Conservation (phyloP, 2,329 filamentous ascomycete species). For the Paraphaeosphaeria sporulosa region DNA sequence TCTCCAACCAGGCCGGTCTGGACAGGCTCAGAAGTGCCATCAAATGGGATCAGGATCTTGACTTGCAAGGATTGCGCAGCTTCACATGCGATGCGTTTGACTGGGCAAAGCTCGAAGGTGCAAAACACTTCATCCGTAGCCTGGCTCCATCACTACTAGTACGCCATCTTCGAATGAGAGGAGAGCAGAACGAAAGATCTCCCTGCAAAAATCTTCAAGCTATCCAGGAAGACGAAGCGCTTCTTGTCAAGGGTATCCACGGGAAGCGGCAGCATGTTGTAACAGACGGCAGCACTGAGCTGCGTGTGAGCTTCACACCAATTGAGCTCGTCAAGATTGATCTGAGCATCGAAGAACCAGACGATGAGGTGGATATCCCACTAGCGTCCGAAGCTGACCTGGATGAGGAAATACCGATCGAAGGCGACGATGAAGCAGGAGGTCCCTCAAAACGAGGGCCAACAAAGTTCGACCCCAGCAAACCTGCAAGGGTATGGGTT, state of each 20-base stretch:
- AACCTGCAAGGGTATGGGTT: constrained; percentile 73
- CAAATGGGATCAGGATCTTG: constrained; percentile 69
- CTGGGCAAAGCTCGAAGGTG: constrained; percentile 80
- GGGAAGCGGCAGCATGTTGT: constrained; percentile 73
- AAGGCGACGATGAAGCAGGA: constrained; percentile 42
- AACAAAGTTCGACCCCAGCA: constrained; percentile 69
- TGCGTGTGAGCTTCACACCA: constrained; percentile 81
- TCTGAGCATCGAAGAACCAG: constrained; percentile 74
- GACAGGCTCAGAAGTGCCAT: constrained; percentile 62
- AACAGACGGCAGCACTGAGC: constrained; percentile 77
- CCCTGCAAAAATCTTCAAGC: constrained; percentile 44
- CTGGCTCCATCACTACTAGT: constrained; percentile 79
- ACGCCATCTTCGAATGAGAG: constrained; percentile 59
- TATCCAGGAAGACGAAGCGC: constrained; percentile 57
- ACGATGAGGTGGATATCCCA: constrained; percentile 63
- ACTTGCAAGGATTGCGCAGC: constrained; percentile 71
- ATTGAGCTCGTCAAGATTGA: constrained; percentile 79
- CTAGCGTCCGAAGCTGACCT: constrained; percentile 32
- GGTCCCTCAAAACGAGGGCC: constrained; percentile 54
- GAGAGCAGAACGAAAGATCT: constrained; percentile 27
- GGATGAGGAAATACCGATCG: constrained; percentile 42
- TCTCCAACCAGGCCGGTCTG: constrained; percentile 70
- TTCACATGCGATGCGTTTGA: constrained; percentile 85
- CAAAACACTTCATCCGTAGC: constrained; percentile 82
- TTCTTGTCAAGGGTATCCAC: constrained; percentile 71